Base-by-base conservation (phyloP, 2,329 filamentous ascomycete species). In the Diaporthe ampelina region DNA sequence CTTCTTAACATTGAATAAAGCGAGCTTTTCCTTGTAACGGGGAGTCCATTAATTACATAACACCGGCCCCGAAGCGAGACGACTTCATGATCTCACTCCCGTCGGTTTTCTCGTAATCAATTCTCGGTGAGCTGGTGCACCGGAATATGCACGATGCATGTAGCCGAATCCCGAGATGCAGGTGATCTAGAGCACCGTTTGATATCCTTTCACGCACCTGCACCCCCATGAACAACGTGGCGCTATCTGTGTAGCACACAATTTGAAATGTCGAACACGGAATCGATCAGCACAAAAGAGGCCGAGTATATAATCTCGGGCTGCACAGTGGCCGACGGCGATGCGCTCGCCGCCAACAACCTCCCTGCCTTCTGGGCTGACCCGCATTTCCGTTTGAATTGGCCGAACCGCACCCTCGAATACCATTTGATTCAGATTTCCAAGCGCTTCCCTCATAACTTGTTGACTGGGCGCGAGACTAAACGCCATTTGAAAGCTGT, bases 401-500 rank as follows among this genome's bases (percentile, higher is more conserved):
- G 78, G 77, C 75, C 69, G 52, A 71, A 78, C 71, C 74, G 75
- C 26, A 76, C 76, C 35, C 75, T 78, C 32, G 77, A 77, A 35
- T 76, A 78, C 56, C 77, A 78, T 57, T 43, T 78, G 24, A 52
- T 65, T 24, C 74, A 77, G 70, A 21, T 75, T 40, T 56, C 77
- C 58, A 77, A 78, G 73, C 77, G 76, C 32, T 57, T 63, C 32
- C 70, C 58, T 24, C 13, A 56, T 56, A 72, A 65, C 59, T 52
- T 76, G 57, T 40, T 76, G 32, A 43, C 67, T 37, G 26, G 61
- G 58, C 76, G 76, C 24, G 72, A 59, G 29, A 71, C 54, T 8
- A 40, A 48, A 24, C 77, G 77, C 15, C 77, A 79, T 70, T 50
- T 74, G 45, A 77, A 75, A 56, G 78, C 76, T 45, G 74, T 79